phyloP scores from a whole-genome alignment of 352 stramenopile genomes.

The Pythium dissotocum region DNA sequence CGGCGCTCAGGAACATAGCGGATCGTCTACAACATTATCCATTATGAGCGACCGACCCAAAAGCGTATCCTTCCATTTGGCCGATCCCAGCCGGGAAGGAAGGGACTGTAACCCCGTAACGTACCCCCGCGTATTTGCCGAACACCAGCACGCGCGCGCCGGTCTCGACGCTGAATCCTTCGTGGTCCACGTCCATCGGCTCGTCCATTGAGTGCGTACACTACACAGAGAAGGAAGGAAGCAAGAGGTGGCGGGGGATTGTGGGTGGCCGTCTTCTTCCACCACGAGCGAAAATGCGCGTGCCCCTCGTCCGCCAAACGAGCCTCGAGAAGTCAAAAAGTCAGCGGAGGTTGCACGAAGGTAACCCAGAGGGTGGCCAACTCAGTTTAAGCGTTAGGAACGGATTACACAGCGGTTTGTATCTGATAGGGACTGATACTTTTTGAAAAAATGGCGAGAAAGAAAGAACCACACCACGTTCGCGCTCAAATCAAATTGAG shows the following conservation, averaged over 20 bases:
- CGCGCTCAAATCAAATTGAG: not conserved
- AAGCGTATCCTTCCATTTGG: constrained; percentile 17
- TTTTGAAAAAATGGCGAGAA: constrained; percentile 3
- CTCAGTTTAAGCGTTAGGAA: constrained; percentile 11
- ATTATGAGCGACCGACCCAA: not conserved
- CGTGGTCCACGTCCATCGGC: constrained; percentile 34
- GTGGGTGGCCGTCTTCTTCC: constrained; percentile 5
- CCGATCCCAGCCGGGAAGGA: not conserved
- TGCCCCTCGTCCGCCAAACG: constrained; percentile 11
- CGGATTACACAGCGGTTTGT: not conserved
- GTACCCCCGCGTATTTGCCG: constrained; percentile 78
- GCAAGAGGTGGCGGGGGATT: not conserved
- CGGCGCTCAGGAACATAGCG: constrained; percentile 60
- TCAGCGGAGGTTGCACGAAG: constrained; percentile 30
- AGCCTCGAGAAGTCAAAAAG: constrained; percentile 13
- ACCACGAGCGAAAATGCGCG: constrained; percentile 12
- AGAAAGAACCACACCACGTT: not conserved
- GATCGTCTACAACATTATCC: constrained; percentile 41
- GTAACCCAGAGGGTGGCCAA: constrained; percentile 12
- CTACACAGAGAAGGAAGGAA: not conserved
- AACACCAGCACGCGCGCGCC: constrained; percentile 69
- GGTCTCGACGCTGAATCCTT: constrained; percentile 35
- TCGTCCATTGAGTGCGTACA: constrained; percentile 22
- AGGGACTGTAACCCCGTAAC: constrained; percentile 2
- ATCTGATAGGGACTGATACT: not conserved